Evolutionary conservation across 257 asterid genomes (phyloP).

Genomic region (Solanum infundibuliforme): DNA sequence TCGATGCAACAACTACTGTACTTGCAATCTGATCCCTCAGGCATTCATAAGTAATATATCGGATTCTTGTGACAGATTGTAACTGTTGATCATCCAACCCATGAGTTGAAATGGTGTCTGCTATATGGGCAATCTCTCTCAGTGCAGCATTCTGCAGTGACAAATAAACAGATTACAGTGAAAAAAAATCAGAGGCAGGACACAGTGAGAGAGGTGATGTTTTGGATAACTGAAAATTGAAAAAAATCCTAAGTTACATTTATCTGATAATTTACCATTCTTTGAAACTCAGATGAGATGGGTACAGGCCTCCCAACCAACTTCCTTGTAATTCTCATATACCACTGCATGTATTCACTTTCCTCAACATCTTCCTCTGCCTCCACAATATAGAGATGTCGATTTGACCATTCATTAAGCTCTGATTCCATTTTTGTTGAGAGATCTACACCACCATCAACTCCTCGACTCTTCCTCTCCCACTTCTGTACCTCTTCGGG

Average conservation of each 20-base stretch:
- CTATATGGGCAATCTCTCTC: conserved; percentile 70
- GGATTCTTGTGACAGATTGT: conserved; percentile 55
- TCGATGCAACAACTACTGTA: conserved; percentile 19
- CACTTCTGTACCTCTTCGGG: conserved; percentile 76
- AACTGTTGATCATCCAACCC: conserved; percentile 87
- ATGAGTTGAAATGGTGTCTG: conserved; percentile 63
- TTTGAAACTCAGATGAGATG: conserved; percentile 81
- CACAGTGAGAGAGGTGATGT: not conserved
- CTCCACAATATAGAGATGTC: conserved; percentile 65
- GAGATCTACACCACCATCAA: conserved; percentile 86
- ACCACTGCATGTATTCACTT: conserved; percentile 85
- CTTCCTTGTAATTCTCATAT: conserved; percentile 53
- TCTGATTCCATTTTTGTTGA: conserved; percentile 79
- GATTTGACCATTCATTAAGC: conserved; percentile 75
- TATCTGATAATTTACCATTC: conserved; percentile 50
- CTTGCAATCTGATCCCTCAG: conserved; percentile 57
- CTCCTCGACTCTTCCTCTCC: conserved; percentile 98
- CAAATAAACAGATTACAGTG: not conserved
- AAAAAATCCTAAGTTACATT: not conserved
- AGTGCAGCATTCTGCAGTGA: conserved; percentile 53
- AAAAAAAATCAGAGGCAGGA: conserved; percentile 8
- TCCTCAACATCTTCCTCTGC: conserved; percentile 82
- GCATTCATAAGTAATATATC: conserved; percentile 63
- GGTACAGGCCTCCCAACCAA: conserved; percentile 83
- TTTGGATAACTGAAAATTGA: not conserved